A percentile compares a stretch with the other conserved stretches of the same genome.
These are phyloP conservation scores for Crucibulum laeve DNA, from an alignment of 768 basidiomycete species.

Conservation along the genomic window DNA sequence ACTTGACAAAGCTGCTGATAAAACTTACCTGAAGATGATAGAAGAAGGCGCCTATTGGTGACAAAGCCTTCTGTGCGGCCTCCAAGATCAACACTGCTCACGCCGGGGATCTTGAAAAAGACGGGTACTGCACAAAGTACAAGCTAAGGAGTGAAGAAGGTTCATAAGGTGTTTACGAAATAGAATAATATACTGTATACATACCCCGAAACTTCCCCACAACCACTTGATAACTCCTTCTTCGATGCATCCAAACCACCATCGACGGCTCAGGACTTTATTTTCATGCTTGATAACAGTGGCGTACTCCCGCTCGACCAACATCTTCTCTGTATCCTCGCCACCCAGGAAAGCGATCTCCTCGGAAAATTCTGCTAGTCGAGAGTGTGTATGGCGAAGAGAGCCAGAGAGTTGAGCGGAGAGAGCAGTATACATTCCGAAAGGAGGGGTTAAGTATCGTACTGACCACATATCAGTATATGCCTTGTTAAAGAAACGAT, in stretches of 20 bases:
- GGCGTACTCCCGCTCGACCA: slow-evolving; percentile 87
- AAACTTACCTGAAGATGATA: slow-evolving; percentile 74
- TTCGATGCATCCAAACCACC: slow-evolving; percentile 91
- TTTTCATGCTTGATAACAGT: slow-evolving; percentile 83
- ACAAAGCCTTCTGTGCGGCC: slow-evolving; percentile 93
- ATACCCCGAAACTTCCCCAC: slow-evolving; percentile 92
- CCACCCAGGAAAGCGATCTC: slow-evolving; percentile 88
- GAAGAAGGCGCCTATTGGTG: slow-evolving; percentile 85
- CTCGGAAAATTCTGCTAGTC: slow-evolving; percentile 84
- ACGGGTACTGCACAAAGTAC: slow-evolving; percentile 91
- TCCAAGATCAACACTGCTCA: slow-evolving; percentile 66
- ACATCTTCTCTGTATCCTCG: slow-evolving; percentile 85
- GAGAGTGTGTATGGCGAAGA: slow-evolving; percentile 87
- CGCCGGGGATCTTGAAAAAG: slow-evolving; percentile 83
- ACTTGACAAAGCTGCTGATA: neutral
- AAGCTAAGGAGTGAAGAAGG: slow-evolving; percentile 37
- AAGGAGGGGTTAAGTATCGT: slow-evolving; percentile 83
- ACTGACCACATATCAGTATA: slow-evolving; percentile 41
- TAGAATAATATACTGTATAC: slow-evolving; percentile 19
- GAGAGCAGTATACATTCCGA: slow-evolving; percentile 85
- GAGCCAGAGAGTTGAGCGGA: slow-evolving; percentile 88
- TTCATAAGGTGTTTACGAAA: slow-evolving; percentile 6
- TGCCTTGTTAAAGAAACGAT: neutral
- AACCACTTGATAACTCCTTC: slow-evolving; percentile 96
- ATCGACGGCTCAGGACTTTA: slow-evolving; percentile 68